Evolutionary conservation across 1,139 yeast genomes (phyloP).

Genomic region (Lodderomyces orthopsilosis): DNA sequence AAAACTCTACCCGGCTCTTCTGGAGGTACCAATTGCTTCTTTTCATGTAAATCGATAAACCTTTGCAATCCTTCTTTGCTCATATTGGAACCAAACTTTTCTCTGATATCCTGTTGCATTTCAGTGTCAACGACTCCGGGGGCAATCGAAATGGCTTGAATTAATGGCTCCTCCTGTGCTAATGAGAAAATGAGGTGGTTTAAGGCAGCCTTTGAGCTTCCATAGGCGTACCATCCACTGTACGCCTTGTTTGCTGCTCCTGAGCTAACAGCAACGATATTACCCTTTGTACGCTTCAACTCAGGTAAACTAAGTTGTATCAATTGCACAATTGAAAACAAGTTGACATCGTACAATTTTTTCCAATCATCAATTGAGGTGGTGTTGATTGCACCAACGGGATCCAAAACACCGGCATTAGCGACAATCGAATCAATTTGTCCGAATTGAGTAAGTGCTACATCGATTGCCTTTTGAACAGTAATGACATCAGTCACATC

Average conservation of each 20-base stretch:
- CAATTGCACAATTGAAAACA: constrained; percentile 70
- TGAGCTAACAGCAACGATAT: constrained; percentile 73
- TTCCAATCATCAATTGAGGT: constrained; percentile 60
- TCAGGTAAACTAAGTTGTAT: constrained; percentile 58
- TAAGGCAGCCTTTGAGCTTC: constrained; percentile 85
- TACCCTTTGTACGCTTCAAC: constrained; percentile 56
- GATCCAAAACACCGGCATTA: constrained; percentile 87
- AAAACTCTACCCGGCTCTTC: constrained; percentile 68
- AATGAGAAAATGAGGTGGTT: constrained; percentile 69
- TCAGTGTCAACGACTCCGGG: constrained; percentile 92
- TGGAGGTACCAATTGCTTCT: constrained; percentile 58
- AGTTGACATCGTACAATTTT: constrained; percentile 67
- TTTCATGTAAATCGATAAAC: constrained; percentile 58
- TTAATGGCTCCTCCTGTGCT: constrained; percentile 61
- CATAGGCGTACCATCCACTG: constrained; percentile 86
- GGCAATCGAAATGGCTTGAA: constrained; percentile 68
- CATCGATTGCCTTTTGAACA: constrained; percentile 38
- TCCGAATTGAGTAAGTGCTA: constrained; percentile 55
- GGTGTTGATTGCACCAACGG: constrained; percentile 58
- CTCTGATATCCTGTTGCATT: constrained; percentile 81
- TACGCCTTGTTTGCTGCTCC: constrained; percentile 72
- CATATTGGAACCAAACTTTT: constrained; percentile 55
- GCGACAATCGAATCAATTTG: constrained; percentile 68
- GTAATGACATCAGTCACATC: constrained; percentile 54
- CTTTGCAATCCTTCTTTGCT: constrained; percentile 49